Conservation (phyloP, 2,329 filamentous ascomycete species). For the Alternaria gansuensis region DNA sequence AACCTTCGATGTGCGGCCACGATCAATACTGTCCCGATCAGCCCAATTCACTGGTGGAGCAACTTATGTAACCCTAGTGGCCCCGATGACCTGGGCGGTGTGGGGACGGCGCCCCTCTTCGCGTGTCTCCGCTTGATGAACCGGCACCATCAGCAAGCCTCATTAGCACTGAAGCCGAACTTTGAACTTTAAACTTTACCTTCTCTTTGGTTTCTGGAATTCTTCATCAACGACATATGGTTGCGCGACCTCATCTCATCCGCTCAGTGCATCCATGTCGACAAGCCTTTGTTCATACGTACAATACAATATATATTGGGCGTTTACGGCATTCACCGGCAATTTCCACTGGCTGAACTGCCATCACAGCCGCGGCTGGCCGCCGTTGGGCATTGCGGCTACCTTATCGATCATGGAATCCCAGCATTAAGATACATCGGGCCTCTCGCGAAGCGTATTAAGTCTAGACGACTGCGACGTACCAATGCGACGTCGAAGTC, state of each 20-base stretch:
- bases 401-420: slow-evolving; percentile 20
- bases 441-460: slow-evolving; percentile 4
- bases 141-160: slow-evolving; percentile 22
- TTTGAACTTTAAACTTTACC: slow-evolving; percentile 8
- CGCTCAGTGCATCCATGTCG: neutral
- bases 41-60: slow-evolving; percentile 23
- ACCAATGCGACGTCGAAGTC: slow-evolving; percentile 24
- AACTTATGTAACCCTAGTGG: slow-evolving; percentile 17
- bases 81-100: slow-evolving; percentile 35
- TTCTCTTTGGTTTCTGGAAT: slow-evolving; percentile 1
- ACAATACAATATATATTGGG: neutral
- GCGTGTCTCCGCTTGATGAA: slow-evolving; percentile 31
- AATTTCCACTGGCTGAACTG: slow-evolving; percentile 11
- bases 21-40: slow-evolving; percentile 16
- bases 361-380: slow-evolving; percentile 12
- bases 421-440: slow-evolving; percentile 14
- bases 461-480: slow-evolving; percentile 24
- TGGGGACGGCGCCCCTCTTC: slow-evolving; percentile 29
- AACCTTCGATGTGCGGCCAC: neutral
- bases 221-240: neutral
- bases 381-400: slow-evolving; percentile 8
- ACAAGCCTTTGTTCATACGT: neutral
- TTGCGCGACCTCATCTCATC: neutral
- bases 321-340: slow-evolving; percentile 8
- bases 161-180: slow-evolving; percentile 1